These are phyloP conservation scores for Saitozyma sp. DNA, from an alignment of 768 basidiomycete species.

Conservation along the genomic window DNA sequence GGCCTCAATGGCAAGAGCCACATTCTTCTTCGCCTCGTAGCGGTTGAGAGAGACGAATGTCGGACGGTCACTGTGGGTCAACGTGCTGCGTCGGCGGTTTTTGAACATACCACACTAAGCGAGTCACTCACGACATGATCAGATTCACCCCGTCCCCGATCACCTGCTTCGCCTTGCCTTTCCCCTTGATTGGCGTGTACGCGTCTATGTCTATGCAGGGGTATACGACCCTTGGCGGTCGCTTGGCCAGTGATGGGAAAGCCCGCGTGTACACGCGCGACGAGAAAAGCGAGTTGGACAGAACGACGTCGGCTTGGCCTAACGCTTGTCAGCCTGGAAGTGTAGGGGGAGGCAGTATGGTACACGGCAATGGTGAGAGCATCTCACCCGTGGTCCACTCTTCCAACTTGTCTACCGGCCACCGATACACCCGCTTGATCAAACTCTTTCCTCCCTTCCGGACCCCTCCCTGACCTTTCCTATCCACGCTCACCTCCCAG, in stretches of 20 bases:
- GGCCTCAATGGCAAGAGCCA: constrained; percentile 72
- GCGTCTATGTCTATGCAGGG: constrained; percentile 84
- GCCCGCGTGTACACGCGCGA: constrained; percentile 73
- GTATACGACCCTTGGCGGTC: constrained; percentile 77
- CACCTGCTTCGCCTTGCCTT: constrained; percentile 56
- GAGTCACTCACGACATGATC: constrained; percentile 39
- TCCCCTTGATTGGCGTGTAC: constrained; percentile 58
- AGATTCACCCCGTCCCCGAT: constrained; percentile 48
- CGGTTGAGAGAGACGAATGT: constrained; percentile 85
- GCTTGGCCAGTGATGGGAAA: constrained; percentile 65
- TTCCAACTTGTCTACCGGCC: constrained; percentile 87
- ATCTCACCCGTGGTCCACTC: constrained; percentile 79
- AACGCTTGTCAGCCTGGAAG: constrained; percentile 2
- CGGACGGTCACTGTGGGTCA: constrained; percentile 57
- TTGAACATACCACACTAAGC: too few relatives aligned
- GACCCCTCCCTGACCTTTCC: constrained; percentile 8
- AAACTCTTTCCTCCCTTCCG: constrained; percentile 59
- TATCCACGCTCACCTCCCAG: constrained; percentile 57
- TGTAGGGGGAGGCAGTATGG: too few relatives aligned
- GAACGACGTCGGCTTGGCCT: constrained; percentile 86
- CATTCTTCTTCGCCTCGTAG: constrained; percentile 94
- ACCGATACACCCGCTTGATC: constrained; percentile 71
- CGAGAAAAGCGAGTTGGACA: constrained; percentile 90
- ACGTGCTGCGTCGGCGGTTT: neutral
- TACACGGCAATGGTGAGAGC: too few relatives aligned